These are phyloP conservation scores for Gynandropsis gynandra DNA, from an alignment of 345 rosid species.

Conservation along the genomic window DNA sequence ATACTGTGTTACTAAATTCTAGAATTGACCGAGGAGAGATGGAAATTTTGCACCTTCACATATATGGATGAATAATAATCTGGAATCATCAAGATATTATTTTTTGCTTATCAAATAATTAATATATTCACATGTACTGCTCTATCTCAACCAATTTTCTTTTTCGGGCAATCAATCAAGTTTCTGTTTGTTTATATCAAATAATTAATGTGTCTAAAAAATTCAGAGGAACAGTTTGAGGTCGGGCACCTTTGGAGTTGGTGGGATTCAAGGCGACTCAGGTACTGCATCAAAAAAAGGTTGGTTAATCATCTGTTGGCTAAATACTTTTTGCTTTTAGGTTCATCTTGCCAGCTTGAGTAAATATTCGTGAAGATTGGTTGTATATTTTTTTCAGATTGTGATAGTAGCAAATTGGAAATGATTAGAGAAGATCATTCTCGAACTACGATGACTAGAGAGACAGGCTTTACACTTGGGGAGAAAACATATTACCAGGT, in stretches of 20 bases:
- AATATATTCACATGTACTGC: constrained; percentile 16
- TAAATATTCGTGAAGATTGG: constrained; percentile 4
- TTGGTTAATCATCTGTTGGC: constrained; percentile 2
- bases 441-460: constrained; percentile 24
- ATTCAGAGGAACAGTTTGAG: constrained; percentile 41
- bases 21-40: not conserved
- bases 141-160: constrained; percentile 5
- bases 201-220: constrained; percentile 20
- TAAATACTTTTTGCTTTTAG: not conserved
- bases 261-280: constrained; percentile 23
- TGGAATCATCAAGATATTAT: constrained; percentile 12
- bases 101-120: constrained; percentile 15
- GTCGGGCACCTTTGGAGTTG: constrained; percentile 19
- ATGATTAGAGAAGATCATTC: constrained; percentile 21
- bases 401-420: constrained; percentile 25
- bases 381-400: constrained; percentile 29
- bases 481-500: constrained; percentile 39
- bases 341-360: constrained; percentile 5
- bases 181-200: too few species aligned
- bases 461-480: constrained; percentile 15
- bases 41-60: not conserved
- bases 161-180: constrained; percentile 5
- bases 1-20: not conserved
- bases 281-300: constrained; percentile 37
- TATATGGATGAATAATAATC: not conserved